These are phyloP conservation scores for Coccinonectria pachysandricola DNA, from an alignment of 2,329 filamentous ascomycete species.

Conservation along the genomic window DNA sequence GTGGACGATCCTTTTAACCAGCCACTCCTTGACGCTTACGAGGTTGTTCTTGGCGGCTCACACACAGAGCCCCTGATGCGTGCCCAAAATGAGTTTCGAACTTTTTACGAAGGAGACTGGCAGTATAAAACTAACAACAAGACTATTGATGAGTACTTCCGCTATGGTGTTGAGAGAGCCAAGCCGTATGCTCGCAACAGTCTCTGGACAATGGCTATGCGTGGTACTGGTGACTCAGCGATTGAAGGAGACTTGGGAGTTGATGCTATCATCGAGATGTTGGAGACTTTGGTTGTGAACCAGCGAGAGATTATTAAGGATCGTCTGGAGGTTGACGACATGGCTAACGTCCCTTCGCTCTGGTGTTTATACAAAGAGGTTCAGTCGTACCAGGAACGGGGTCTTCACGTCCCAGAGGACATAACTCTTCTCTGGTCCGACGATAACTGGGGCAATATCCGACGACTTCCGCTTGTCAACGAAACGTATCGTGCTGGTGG, in stretches of 20 bases:
- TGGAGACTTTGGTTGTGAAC: slow-evolving; percentile 12
- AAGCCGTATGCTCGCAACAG: slow-evolving; percentile 54
- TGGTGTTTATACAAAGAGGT: slow-evolving; percentile 62
- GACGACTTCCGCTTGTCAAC: slow-evolving; percentile 42
- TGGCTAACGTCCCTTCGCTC: slow-evolving; percentile 32
- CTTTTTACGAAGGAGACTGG: slow-evolving; percentile 40
- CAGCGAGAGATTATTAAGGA: slow-evolving; percentile 28
- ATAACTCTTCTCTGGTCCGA: slow-evolving; percentile 53
- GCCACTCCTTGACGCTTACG: slow-evolving; percentile 54
- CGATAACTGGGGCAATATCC: slow-evolving; percentile 52
- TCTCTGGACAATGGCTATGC: slow-evolving; percentile 60
- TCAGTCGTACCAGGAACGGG: slow-evolving; percentile 50
- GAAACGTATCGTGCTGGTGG: slow-evolving; percentile 45
- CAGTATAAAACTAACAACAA: slow-evolving; percentile 46
- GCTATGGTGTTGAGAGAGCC: slow-evolving; percentile 45
- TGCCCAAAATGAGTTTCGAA: slow-evolving; percentile 36
- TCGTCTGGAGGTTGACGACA: slow-evolving; percentile 4
- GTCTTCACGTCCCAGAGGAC: slow-evolving; percentile 48
- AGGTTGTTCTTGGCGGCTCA: slow-evolving; percentile 53
- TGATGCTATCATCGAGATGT: slow-evolving; percentile 31
- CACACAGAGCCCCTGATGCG: slow-evolving; percentile 59
- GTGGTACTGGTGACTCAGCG: slow-evolving; percentile 59
- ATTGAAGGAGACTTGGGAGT: slow-evolving; percentile 36
- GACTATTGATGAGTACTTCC: slow-evolving; percentile 47
- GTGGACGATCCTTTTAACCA: slow-evolving; percentile 59